These are phyloP conservation scores for Kwoniella europaea DNA, from an alignment of 768 basidiomycete species.

Conservation along the genomic window DNA sequence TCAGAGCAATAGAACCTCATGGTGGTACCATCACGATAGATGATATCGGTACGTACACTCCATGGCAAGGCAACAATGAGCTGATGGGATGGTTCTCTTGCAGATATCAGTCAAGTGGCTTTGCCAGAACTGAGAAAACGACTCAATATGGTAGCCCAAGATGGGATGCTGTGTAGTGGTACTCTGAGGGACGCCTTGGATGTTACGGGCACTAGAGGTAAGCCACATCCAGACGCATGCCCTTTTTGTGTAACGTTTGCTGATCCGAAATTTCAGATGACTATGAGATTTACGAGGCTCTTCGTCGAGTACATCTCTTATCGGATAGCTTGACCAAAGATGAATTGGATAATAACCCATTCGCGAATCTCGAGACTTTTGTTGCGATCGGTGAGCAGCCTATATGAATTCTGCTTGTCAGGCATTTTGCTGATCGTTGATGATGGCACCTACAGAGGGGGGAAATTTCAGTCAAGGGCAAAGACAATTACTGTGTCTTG, in stretches of 20 bases:
- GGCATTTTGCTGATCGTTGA: background rate
- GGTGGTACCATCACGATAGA: constrained; percentile 52
- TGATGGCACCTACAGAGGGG: constrained; percentile 26
- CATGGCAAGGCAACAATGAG: background rate
- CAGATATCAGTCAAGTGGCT: constrained; percentile 40
- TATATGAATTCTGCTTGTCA: no score
- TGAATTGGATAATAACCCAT: constrained; percentile 33
- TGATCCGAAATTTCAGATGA: constrained; percentile 35
- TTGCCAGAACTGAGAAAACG: constrained; percentile 48
- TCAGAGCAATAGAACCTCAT: constrained; percentile 44
- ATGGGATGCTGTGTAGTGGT: constrained; percentile 53
- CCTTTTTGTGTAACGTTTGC: background rate
- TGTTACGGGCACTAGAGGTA: constrained; percentile 43
- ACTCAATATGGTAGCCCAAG: constrained; percentile 57
- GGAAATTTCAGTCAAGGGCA: constrained; percentile 56
- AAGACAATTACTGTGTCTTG: constrained; percentile 55
- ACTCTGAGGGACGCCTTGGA: constrained; percentile 56
- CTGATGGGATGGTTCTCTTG: constrained; percentile 6
- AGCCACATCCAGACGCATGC: background rate
- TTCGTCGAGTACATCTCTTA: constrained; percentile 52
- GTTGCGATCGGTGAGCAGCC: constrained; percentile 47
- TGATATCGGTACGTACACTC: constrained; percentile 38
- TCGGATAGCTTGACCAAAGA: constrained; percentile 22
- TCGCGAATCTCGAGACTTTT: constrained; percentile 52
- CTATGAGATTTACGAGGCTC: constrained; percentile 50